Percentiles rank a stretch among this genome's conserved stretches.
phyloP scores from a whole-genome alignment of 345 rosid species.

The Citrus trifoliata region DNA sequence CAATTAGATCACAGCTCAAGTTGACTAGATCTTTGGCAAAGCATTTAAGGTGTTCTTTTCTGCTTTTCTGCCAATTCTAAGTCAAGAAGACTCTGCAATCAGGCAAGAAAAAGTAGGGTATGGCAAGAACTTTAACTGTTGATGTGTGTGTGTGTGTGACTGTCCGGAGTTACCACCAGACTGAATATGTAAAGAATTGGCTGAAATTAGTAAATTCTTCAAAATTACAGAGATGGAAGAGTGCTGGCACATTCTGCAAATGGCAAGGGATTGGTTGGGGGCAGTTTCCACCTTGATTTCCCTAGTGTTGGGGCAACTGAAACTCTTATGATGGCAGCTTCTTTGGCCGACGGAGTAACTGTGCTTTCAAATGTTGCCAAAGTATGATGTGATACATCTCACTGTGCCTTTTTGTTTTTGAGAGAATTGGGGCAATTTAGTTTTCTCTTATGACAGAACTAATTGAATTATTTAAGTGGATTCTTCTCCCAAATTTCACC shows the following conservation, averaged over 20 bases:
- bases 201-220: neutral
- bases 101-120: neutral
- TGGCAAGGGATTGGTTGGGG: conserved; percentile 31
- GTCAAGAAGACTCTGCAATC: neutral
- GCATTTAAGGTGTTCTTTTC: neutral
- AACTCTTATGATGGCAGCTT: conserved; percentile 45
- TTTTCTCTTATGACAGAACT: neutral
- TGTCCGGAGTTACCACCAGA: neutral
- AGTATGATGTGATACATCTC: conserved; percentile 9
- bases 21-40: neutral
- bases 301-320: conserved; percentile 37
- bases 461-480: neutral
- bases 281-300: conserved; percentile 30
- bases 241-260: conserved; percentile 25
- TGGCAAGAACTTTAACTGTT: neutral
- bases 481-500: neutral
- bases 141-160: too few relatives aligned
- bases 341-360: conserved; percentile 33
- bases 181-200: neutral
- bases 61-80: neutral
- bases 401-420: neutral
- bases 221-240: conserved; percentile 22
- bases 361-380: conserved; percentile 35
- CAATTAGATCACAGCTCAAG: neutral
- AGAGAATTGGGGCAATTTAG: neutral